Evolutionary conservation across 1,284 basidiomycete species (phyloP), one percentile per base, ranked within the genome.

Genomic region (Cryptococcus wingfieldii): DNA sequence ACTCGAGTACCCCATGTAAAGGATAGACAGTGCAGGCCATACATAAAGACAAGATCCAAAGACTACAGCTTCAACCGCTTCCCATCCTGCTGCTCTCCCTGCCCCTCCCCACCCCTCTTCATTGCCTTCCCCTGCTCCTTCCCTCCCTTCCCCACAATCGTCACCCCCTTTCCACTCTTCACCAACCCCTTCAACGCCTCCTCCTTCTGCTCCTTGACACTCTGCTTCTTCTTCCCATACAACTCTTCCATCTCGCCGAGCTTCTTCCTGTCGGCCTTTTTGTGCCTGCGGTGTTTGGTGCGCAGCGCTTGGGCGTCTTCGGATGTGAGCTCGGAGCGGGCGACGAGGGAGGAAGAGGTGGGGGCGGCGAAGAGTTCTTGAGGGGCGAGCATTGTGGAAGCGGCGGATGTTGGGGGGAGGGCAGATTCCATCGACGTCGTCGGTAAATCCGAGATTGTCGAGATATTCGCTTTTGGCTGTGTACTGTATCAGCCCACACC

Each of bases 391-490:
- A 93, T 88, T 0, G 86, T 86, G 4, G 86, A 81, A 0, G 84
- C 80, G 0, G 89, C 86, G 64, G 86, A 84, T 2, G 85, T 84
- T 0, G 90, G 87, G 0, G 95, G 96, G 2, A 98, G 81, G 0
- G 93, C 90, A 1, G 90, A 90, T 76, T 98, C 96, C 65, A 98
- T 78, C 2, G 85, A 83, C n/a, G 93, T 83, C 0, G 89, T 86
- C 0, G 95, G 84, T 7, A 89, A 80, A 70, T 98, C 94, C 19
- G 88, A 82, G 23, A 98, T 78, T 0, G 91, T 91, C 6, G 88
- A 86, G 68, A 98, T 98, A 0, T 82, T 83, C 2, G 88, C 87
- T 73, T 94, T 97, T 28, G 95, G 93, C 89, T 94, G 70, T n/a
- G 43, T 4, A 19, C 28, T 19, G 38, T 50, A 9, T 23, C 19